Evolutionary conservation across 2,329 filamentous ascomycete species (phyloP), one percentile per base, ranked within the genome.

Genomic region (Pyricularia grisea): DNA sequence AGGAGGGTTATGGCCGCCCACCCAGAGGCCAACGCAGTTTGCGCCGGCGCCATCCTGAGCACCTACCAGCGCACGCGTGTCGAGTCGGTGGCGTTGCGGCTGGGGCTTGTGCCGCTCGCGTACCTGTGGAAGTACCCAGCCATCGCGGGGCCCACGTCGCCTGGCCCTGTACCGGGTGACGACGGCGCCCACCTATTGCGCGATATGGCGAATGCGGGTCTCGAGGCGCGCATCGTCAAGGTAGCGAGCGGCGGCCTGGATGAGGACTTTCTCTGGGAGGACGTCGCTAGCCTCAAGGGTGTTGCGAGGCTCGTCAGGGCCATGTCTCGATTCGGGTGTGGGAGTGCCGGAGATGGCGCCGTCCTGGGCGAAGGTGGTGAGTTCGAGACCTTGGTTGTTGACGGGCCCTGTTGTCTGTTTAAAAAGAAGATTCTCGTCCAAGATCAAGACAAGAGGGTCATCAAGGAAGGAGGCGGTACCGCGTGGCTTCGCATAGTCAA

Each of bases 31-130:
- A 94, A 96, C 76, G 95, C 94, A 36, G 82, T 99, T 67, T 94
- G 90, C 73, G 93, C 94, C 0, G 95, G 95, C 68, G 95, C 95
- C 25, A 97, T 99, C 71, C 81, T 98, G 55, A 97, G 93, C 11
- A 97, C 93, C 3, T 99, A 99, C 79, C 95, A 99, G 80, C 90
- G 95, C 69, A 98, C 94, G 0, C 86, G 95, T n/a, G 91, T 99
- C 67, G 95, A 99, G 80, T 94, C 92, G 70, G 90, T 98, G 12
- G 94, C 94, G 12, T 76, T 89, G n/a, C 86, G 95, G 20, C 83
- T 98, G n/a, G 91, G 91, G 2, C 85, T 99, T 14, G 85, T 86
- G 0, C 92, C 95, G 17, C 83, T 99, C 31, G 91, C 93, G 7
- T 98, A 90, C 79, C 82, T 99, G 66, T 99, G 95, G 95, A 92